Evolutionary conservation across 2,329 filamentous ascomycete species (phyloP).

Genomic region (Lojkania enalia): DNA sequence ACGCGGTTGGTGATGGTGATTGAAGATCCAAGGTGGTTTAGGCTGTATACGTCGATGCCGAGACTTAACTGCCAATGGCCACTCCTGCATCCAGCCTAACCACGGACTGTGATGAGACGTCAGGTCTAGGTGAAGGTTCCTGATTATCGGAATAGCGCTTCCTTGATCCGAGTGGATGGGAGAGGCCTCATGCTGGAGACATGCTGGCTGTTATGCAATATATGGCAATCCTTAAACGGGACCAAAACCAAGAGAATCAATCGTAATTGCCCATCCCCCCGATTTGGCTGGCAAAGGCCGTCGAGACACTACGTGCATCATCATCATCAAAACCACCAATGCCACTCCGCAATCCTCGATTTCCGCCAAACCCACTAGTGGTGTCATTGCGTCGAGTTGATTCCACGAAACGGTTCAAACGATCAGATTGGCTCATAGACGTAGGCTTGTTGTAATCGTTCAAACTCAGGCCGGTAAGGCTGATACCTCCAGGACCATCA

Average conservation of each 20-base stretch:
- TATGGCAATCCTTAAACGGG: no score
- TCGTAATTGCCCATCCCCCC: slow-evolving; percentile 68
- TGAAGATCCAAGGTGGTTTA: slow-evolving; percentile 1
- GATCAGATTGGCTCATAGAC: slow-evolving; percentile 80
- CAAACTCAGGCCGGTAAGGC: slow-evolving; percentile 80
- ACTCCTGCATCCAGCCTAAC: slow-evolving; percentile 1
- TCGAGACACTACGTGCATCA: slow-evolving; percentile 93
- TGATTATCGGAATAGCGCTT: no score
- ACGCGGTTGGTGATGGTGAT: no score
- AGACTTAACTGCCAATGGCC: slow-evolving; percentile 8
- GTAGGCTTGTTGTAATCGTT: slow-evolving; percentile 71
- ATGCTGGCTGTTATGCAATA: no score
- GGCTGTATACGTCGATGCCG: slow-evolving; percentile 5
- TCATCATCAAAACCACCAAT: slow-evolving; percentile 70
- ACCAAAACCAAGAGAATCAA: no score
- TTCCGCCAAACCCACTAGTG: slow-evolving; percentile 42
- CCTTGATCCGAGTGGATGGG: background rate
- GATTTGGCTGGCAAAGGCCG: slow-evolving; percentile 94
- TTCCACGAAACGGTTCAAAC: slow-evolving; percentile 92
- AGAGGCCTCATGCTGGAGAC: no score
- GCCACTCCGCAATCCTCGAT: slow-evolving; percentile 45
- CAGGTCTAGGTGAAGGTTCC: no score
- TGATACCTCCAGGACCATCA: slow-evolving; percentile 82
- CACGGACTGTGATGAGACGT: no score
- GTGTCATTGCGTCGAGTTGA: slow-evolving; percentile 68